phyloP scores from a whole-genome alignment of 2,329 filamentous ascomycete species.

The Clarireedia monteithiana region DNA sequence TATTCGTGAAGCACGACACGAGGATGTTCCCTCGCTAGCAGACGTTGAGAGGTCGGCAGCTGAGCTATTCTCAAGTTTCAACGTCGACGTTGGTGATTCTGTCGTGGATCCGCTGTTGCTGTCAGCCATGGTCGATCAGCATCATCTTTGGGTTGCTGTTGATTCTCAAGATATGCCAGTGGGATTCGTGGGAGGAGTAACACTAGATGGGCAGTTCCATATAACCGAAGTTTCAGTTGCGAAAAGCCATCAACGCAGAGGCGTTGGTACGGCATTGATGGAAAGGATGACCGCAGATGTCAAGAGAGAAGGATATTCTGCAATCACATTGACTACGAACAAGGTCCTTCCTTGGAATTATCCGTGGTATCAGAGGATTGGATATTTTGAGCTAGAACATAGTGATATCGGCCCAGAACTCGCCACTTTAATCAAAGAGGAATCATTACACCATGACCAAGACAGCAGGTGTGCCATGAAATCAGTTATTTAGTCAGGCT shows the following conservation, averaged over 20 bases:
- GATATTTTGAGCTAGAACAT: slow-evolving; percentile 22
- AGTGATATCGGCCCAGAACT: slow-evolving; percentile 11
- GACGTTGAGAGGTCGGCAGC: slow-evolving; percentile 26
- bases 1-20: slow-evolving; percentile 9
- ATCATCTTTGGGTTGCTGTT: slow-evolving; percentile 26
- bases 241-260: slow-evolving; percentile 23
- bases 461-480: slow-evolving; percentile 2
- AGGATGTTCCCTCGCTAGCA: slow-evolving; percentile 25
- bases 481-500: background rate
- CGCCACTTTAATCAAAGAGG: background rate
- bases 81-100: slow-evolving; percentile 17
- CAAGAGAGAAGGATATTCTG: slow-evolving; percentile 21
- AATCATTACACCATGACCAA: background rate
- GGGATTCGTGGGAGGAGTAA: slow-evolving; percentile 24
- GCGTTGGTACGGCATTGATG: slow-evolving; percentile 26
- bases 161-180: slow-evolving; percentile 23
- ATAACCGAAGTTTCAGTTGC: slow-evolving; percentile 26
- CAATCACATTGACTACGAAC: slow-evolving; percentile 26
- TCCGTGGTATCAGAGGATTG: slow-evolving; percentile 25
- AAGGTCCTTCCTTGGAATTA: slow-evolving; percentile 25
- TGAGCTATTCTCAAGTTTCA: slow-evolving; percentile 21
- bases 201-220: slow-evolving; percentile 25
- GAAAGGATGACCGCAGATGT: slow-evolving; percentile 22
- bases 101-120: slow-evolving; percentile 20
- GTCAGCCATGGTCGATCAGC: slow-evolving; percentile 16